Base-by-base conservation (phyloP, 2,329 filamentous ascomycete species). In the Karstenula rhodostoma region DNA sequence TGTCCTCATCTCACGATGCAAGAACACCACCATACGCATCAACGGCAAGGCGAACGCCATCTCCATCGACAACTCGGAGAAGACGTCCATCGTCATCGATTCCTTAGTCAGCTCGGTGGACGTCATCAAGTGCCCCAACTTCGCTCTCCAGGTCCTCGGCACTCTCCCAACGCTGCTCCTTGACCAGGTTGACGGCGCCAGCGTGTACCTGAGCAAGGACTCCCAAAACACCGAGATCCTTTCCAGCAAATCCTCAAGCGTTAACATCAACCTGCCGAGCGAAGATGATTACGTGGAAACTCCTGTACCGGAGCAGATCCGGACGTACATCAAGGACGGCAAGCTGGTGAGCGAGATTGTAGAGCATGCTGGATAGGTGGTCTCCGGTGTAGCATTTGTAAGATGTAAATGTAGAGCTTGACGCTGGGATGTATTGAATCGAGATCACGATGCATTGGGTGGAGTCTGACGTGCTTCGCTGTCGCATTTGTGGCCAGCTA, bases 1-100 rank as follows among this genome's bases (percentile, higher is more conserved):
- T 1, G 88, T 99, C 65, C 88, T 98, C 66, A 95, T 99, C 77
- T 93, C 90, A 73, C 90, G 91, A 69, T 98, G 94, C 85, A 93
- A 89, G 80, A 95, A 95, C 80, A 91, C 91, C 5, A 96, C 94
- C 25, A 86, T 99, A 72, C 91, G 96, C 69, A 83, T 99, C 74
- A 90, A 88, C 73, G 94, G 93, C 79, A 99, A 99, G 81, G 93
- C 92, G 59, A 99, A 99, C 76, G 93, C 95, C n/a, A 91, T 99
- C 64, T 94, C 93, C 5, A 86, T 98, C 68, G 95, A 98, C 81
- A 97, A 97, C 81, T 94, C 90, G 58, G 87, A 85, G 49, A 90
- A 92, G 52, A 84, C 96, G 19, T 96, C 92, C 29, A 86, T 99
- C 56, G 88, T 98, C 54, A 86, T 98, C 56, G 94, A 98, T 71